Evolutionary conservation across 768 basidiomycete species (phyloP).

Genomic region (Phanerodontia chrysosporium): DNA sequence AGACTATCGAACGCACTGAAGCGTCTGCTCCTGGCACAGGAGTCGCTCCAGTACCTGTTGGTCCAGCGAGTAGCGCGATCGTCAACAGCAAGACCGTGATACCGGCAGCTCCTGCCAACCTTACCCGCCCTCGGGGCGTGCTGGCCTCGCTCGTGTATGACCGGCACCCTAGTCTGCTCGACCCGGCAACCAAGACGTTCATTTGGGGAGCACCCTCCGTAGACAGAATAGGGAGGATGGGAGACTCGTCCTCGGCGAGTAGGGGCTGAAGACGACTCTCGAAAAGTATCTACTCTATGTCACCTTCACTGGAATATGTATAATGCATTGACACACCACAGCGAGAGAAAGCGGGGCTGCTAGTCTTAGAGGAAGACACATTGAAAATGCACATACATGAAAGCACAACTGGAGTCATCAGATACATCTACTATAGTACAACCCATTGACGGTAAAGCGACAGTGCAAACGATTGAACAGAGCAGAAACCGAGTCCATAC

Average conservation of each 20-base stretch:
- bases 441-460: too few relatives aligned
- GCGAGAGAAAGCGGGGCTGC: background rate
- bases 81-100: background rate
- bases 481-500: slow-evolving; percentile 28
- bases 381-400: too few relatives aligned
- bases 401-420: too few relatives aligned
- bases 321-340: background rate
- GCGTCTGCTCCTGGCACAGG: slow-evolving; percentile 9
- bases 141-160: slow-evolving; percentile 39
- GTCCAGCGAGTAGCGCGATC: background rate
- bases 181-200: slow-evolving; percentile 58
- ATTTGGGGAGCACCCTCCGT: slow-evolving; percentile 73
- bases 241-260: slow-evolving; percentile 18
- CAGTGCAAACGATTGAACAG: background rate
- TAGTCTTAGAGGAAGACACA: background rate
- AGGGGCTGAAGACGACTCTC: background rate
- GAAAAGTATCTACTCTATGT: background rate
- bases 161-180: slow-evolving; percentile 48
- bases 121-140: slow-evolving; percentile 34
- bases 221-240: slow-evolving; percentile 52
- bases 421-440: too few relatives aligned
- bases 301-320: background rate
- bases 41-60: background rate
- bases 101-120: background rate
- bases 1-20: slow-evolving; percentile 21